These are phyloP conservation scores for Aspergillus haitiensis DNA, from an alignment of 495 filamentous ascomycete genomes.

Conservation along the genomic window DNA sequence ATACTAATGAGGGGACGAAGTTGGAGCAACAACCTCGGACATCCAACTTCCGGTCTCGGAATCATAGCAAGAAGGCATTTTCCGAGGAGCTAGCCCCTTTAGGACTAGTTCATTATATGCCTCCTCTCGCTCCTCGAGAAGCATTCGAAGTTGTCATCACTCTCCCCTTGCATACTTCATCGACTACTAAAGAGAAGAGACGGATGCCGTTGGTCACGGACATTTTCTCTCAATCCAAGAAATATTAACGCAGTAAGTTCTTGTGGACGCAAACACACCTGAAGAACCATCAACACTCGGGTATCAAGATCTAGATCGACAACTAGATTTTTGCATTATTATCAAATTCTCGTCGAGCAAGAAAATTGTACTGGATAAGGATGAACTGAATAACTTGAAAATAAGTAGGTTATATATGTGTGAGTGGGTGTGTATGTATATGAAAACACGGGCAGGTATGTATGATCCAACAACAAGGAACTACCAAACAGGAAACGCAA, in stretches of 20 bases:
- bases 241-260: too few relatives aligned
- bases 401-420: neutral
- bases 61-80: conserved; percentile 13
- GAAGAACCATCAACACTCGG: too few relatives aligned
- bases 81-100: conserved; percentile 15
- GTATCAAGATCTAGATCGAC: too few relatives aligned
- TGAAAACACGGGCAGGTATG: neutral
- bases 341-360: too few relatives aligned
- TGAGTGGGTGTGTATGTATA: too few relatives aligned
- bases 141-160: neutral
- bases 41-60: conserved; percentile 17
- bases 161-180: neutral
- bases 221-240: too few relatives aligned
- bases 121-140: neutral
- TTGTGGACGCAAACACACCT: too few relatives aligned
- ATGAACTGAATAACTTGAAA: neutral
- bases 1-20: neutral
- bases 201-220: too few relatives aligned
- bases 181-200: neutral
- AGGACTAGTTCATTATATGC: neutral
- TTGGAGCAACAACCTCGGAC: conserved; percentile 14
- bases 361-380: too few relatives aligned
- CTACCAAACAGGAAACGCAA: neutral
- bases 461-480: neutral
- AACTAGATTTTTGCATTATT: too few relatives aligned